Base-by-base conservation (phyloP, 176 grass and related monocot genomes). In the Hordeum vulgare region DNA sequence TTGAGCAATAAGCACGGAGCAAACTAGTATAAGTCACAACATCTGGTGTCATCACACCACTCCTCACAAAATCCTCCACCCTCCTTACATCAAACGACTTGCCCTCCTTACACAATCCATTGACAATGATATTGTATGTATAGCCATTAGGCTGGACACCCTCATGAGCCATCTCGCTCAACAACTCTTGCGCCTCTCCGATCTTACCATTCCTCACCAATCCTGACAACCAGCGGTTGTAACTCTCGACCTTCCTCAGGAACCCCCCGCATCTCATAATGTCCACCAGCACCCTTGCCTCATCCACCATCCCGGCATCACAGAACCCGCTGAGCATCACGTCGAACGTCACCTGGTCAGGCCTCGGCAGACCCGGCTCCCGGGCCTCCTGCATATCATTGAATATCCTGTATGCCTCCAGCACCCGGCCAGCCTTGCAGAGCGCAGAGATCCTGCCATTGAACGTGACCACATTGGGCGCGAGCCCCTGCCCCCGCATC, bases 1-100 rank as follows among this genome's bases (percentile, higher is more conserved):
- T 90, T 5, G 86, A 78, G 84, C 96, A 98, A 77, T 95, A 93
- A 68, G 88, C 87, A 70, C 93, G 90, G 62, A 98, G 87, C 74
- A 98, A 85, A 79, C 80, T 95, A 64, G 90, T 95, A 70, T 98
- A 98, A 63, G 90, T 95, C 72, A 98, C 89, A 79, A 91, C 88
- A 90, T 98, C 92, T 1, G 96, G 93, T 39, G 89, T 76, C 44
- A 91, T 86, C 73, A 86, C 80, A 75, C 87, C 90, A 68, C 91
- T 92, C 77, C 86, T 86, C 86, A 98, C 86, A 33, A 95, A 94
- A 88, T 77, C 74, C 64, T 93, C 84, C 53, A 95, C 87, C 71
- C 85, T 89, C 87, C 90, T 85, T 29, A 90, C 93, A 85, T 89
- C 88, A 87, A 85, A 91, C 3, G 87, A 78, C 87, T 91, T 95